Evolutionary conservation across 192 early-diverging fungal genomes (phyloP), one percentile per base, ranked within the genome.

Genomic region (Coemansia sp.): DNA sequence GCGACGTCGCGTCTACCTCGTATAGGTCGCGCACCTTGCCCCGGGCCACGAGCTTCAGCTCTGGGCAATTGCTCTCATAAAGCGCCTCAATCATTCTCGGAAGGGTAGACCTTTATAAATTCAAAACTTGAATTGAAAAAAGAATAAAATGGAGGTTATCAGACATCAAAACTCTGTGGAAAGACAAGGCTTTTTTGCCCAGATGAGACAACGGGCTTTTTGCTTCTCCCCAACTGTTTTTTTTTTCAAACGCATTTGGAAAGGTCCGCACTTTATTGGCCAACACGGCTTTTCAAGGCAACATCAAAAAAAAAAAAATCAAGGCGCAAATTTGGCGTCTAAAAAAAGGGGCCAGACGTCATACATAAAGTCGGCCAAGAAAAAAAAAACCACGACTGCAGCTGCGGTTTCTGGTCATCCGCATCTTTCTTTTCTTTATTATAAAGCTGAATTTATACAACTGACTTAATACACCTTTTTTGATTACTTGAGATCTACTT

Each of bases 1-100:
- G 81, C 12, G 86, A 79, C 44, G 85, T 61, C 16, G 88, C 89
- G 76, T 97, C 90, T 22, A 99, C 83, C 50, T 92, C 88, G 82
- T 99, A 99, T 48, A 99, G 83, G 65, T 99, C 97, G 45, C 97
- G 88, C 48, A 98, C 95, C 69, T 94, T 99, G 49, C 95, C 97
- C 25, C 95, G 88, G 8, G 92, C 90, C 48, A 99, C 59, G 35
- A 99, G 88, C 80, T 93, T 88, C 50, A 99, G 82, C 63, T 93
- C 90, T 5, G 97, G 97, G 77, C 93, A 97, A 46, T 89, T 65
- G 62, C 86, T 89, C 71, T 85, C 75, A 31, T 82, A 67, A 43
- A 91, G 60, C 58, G 82, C 82, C 35, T 80, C 55, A 56, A 73
- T 72, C 77, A 80, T 80, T 52, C 22, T 50, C 5, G 16, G 19